These are phyloP conservation scores for Ceratocystiopsis sp. DNA, from an alignment of 2,329 filamentous ascomycete genomes.

Conservation along the genomic window DNA sequence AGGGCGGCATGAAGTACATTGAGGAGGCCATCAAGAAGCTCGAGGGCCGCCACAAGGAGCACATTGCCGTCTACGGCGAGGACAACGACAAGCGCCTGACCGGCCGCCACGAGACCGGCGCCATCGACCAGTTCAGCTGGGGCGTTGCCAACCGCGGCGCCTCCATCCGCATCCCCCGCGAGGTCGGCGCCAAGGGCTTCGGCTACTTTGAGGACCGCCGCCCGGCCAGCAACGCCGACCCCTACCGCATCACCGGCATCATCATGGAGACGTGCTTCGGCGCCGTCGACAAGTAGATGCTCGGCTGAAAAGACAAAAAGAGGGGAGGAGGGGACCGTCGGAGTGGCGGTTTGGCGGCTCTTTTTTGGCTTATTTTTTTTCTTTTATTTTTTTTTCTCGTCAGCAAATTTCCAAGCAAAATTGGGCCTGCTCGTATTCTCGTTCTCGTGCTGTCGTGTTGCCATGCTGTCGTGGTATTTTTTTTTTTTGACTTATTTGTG, in stretches of 20 bases:
- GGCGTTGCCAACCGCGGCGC: conserved; percentile 93
- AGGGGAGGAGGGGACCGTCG: too few relatives aligned
- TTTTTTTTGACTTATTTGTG: too few relatives aligned
- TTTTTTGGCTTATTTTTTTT: neutral
- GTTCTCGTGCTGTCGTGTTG: too few relatives aligned
- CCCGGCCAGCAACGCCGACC: conserved; percentile 62
- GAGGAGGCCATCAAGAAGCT: conserved; percentile 75
- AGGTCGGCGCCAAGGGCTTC: conserved; percentile 62
- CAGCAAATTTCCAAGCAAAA: too few relatives aligned
- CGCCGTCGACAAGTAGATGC: conserved; percentile 7
- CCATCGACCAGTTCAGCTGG: conserved; percentile 83
- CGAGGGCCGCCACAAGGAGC: conserved; percentile 59
- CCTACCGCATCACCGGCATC: conserved; percentile 46
- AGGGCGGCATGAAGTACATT: conserved; percentile 92
- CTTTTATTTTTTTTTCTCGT: neutral
- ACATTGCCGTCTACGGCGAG: conserved; percentile 83
- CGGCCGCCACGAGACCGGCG: conserved; percentile 83
- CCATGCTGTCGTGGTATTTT: too few relatives aligned
- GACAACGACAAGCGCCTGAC: conserved; percentile 92
- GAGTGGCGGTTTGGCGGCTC: neutral
- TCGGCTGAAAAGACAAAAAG: too few relatives aligned
- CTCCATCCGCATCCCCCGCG: conserved; percentile 61
- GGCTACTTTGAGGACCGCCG: conserved; percentile 41
- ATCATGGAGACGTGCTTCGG: conserved; percentile 17
- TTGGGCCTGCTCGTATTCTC: too few relatives aligned